phyloP scores from a whole-genome alignment of 768 basidiomycete species.

The Suillus subalutaceus region DNA sequence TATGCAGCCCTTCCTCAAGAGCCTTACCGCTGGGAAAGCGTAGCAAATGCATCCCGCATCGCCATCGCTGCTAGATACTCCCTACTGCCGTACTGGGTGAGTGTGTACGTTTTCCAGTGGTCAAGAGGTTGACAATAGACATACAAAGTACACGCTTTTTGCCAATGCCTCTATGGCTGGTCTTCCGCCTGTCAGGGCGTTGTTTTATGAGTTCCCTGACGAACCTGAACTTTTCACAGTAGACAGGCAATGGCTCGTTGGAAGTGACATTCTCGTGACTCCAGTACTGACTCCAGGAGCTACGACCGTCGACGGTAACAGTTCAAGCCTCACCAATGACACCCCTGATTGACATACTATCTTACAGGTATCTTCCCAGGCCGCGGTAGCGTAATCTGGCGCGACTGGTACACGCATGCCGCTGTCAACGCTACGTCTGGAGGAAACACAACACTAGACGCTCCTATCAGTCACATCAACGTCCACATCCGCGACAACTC shows the following conservation, averaged over 20 bases:
- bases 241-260: conserved; percentile 74
- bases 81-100: conserved; percentile 78
- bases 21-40: conserved; percentile 81
- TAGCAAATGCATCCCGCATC: conserved; percentile 70
- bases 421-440: conserved; percentile 47
- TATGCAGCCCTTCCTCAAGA: conserved; percentile 73
- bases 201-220: conserved; percentile 80
- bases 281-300: conserved; percentile 74
- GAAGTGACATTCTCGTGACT: conserved; percentile 71
- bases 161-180: conserved; percentile 66
- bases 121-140: background rate
- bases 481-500: conserved; percentile 75
- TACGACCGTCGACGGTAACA: conserved; percentile 64
- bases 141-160: conserved; percentile 67
- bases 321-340: background rate
- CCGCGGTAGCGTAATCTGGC: conserved; percentile 58
- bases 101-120: conserved; percentile 21
- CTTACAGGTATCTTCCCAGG: conserved; percentile 66
- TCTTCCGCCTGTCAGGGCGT: conserved; percentile 71
- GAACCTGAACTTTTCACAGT: conserved; percentile 65
- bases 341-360: background rate
- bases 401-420: conserved; percentile 75
- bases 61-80: conserved; percentile 75
- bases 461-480: conserved; percentile 77
- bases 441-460: conserved; percentile 51